A percentile compares a stretch with the other conserved stretches of the same genome.
phyloP scores from a whole-genome alignment of 768 basidiomycete species.

The Leccinellum luteum region DNA sequence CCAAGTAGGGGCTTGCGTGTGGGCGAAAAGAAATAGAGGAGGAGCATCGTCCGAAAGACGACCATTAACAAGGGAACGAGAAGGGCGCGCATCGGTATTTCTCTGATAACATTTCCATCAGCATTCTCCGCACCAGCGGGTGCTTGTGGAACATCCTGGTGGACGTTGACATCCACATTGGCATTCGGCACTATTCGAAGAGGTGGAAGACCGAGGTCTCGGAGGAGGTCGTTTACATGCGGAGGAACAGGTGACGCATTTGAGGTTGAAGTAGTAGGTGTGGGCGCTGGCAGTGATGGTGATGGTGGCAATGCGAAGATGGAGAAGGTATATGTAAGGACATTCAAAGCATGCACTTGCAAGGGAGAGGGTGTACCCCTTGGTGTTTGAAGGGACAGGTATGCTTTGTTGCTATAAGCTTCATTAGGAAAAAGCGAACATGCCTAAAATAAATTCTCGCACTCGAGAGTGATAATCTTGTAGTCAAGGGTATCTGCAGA shows the following conservation, averaged over 20 bases:
- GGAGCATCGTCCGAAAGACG: constrained; percentile 60
- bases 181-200: constrained; percentile 38
- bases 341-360: constrained; percentile 53
- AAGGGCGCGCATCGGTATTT: constrained; percentile 64
- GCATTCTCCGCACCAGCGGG: constrained; percentile 18
- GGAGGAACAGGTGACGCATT: constrained; percentile 36
- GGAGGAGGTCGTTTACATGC: constrained; percentile 59
- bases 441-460: constrained; percentile 1
- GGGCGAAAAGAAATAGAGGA: constrained; percentile 77
- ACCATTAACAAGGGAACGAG: constrained; percentile 67
- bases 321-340: constrained; percentile 42
- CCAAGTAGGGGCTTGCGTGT: constrained; percentile 70
- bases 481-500: constrained; percentile 34
- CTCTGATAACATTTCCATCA: constrained; percentile 42
- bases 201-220: constrained; percentile 60
- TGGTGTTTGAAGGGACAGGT: constrained; percentile 49
- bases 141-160: constrained; percentile 15
- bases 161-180: constrained; percentile 19
- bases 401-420: constrained; percentile 35
- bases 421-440: constrained; percentile 3
- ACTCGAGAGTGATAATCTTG: constrained; percentile 22
- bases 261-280: constrained; percentile 26
- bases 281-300: constrained; percentile 41
- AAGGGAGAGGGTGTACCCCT: constrained; percentile 49
- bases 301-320: constrained; percentile 55